Conservation (phyloP, 257 asterid species). For the Nicotiana sylvestris region DNA sequence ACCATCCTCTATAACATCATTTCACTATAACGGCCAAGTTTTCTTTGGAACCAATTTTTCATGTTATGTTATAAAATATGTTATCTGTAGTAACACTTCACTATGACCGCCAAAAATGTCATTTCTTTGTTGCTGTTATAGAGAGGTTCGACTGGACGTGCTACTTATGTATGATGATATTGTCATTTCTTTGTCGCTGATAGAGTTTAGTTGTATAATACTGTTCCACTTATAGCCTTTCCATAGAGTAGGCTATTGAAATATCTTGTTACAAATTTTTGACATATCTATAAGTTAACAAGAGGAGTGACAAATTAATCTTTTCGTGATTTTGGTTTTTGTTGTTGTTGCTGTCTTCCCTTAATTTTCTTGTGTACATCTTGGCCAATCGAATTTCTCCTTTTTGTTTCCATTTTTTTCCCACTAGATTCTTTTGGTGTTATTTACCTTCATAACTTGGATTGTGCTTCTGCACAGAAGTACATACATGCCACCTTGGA, state of each 20-base stretch:
- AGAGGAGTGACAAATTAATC: not conserved
- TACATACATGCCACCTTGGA: conserved; percentile 65
- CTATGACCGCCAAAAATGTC: too few species aligned
- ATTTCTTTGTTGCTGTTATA: too few species aligned
- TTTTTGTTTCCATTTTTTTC: not conserved
- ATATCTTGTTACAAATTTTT: not conserved
- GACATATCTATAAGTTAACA: not conserved
- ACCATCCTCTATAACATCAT: too few species aligned
- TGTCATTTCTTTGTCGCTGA: not conserved
- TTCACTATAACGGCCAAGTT: too few species aligned
- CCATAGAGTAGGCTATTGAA: not conserved
- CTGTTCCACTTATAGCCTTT: not conserved
- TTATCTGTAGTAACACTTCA: too few species aligned
- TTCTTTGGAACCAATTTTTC: too few species aligned
- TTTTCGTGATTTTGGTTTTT: not conserved
- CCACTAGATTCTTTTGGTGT: not conserved
- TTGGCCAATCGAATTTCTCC: not conserved
- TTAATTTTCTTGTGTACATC: not conserved
- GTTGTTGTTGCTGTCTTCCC: not conserved
- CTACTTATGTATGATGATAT: not conserved
- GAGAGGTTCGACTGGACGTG: not conserved
- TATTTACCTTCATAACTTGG: conserved; percentile 23
- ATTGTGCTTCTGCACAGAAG: conserved; percentile 55
- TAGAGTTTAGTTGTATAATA: not conserved
- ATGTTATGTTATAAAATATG: too few species aligned